A percentile compares a stretch with the other conserved stretches of the same genome.
Conservation (phyloP, 352 stramenopile species). For the Globisporangium barbulae region DNA sequence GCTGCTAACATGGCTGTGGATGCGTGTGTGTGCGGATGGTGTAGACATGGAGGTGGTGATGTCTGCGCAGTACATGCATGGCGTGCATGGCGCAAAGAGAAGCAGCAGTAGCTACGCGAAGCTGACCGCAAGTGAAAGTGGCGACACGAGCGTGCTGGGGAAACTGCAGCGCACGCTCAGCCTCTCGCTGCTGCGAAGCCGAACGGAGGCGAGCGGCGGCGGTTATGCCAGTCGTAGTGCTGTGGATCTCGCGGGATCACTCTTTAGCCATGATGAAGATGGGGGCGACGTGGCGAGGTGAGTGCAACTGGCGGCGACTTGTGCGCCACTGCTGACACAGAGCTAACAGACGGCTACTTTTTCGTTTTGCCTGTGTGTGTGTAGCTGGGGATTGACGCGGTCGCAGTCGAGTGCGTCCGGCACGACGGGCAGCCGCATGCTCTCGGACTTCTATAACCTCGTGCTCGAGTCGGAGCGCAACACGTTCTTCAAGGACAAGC, state of each 20-base stretch:
- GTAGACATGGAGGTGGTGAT: conserved; percentile 20
- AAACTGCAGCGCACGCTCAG: conserved; percentile 59
- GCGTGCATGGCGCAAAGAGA: conserved; percentile 10
- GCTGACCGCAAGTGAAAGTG: conserved; percentile 7
- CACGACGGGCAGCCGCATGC: conserved; percentile 66
- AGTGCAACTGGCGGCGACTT: background rate
- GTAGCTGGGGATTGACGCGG: conserved; percentile 38
- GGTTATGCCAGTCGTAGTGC: background rate
- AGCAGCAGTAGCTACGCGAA: conserved; percentile 9
- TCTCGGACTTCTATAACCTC: conserved; percentile 81
- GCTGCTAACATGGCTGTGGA: background rate
- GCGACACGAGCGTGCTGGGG: conserved; percentile 39
- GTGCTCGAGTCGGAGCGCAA: conserved; percentile 71
- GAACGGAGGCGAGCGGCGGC: conserved; percentile 7
- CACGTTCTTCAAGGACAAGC: conserved; percentile 54
- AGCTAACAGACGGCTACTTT: background rate
- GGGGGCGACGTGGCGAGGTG: conserved; percentile 11
- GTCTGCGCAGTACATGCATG: conserved; percentile 1
- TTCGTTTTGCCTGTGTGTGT: background rate
- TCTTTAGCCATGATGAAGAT: conserved; percentile 10
- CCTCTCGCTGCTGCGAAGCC: conserved; percentile 22
- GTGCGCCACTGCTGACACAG: background rate
- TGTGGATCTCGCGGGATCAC: background rate
- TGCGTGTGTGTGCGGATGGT: background rate
- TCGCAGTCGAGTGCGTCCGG: conserved; percentile 43